Evolutionary conservation across 352 stramenopile genomes (phyloP), one percentile per base, ranked within the genome.

Genomic region (Pythium apleroticum): DNA sequence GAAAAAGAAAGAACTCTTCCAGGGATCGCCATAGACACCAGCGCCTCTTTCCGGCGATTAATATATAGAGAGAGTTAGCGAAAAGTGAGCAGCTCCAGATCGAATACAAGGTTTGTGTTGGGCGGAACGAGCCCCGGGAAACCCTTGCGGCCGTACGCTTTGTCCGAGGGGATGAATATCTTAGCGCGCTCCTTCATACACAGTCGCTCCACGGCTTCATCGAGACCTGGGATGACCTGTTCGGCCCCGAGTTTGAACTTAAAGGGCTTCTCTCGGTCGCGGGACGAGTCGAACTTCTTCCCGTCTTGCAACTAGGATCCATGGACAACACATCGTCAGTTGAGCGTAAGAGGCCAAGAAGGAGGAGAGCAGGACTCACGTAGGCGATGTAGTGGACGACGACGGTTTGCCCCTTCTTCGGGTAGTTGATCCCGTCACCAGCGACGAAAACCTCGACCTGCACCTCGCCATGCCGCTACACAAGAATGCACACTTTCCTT

Each of bases 41-140:
- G n/a, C n/a, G n/a, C n/a, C n/a, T n/a, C n/a, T n/a, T n/a, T n/a
- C n/a, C n/a, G n/a, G n/a, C n/a, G n/a, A n/a, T n/a, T n/a, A n/a
- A n/a, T n/a, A n/a, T n/a, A n/a, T n/a, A n/a, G n/a, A n/a, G n/a
- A n/a, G n/a, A 48, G 10, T 59, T 63, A 91, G 66, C 85, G 81
- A 62, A 94, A 95, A 56, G 88, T 88, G 28, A 97, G 68, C 19
- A 98, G 70, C 63, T 98, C 93, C 14, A 98, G 81, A 67, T 98
- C 93, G 66, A 98, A 98, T 25, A 95, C 85, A 25, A 98, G 74
- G 69, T 96, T 91, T 25, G 90, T 96, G 74, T 98, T 97, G 37
- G 91, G 90, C 2, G 93, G 91, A 35, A 98, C 75, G n/a, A 95
- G 78, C 11, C 85, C 86, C 14, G 85, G 84, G 59, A 95, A 95